Evolutionary conservation across 2,329 filamentous ascomycete genomes (phyloP).

Genomic region (Fusarium ambrosium): DNA sequence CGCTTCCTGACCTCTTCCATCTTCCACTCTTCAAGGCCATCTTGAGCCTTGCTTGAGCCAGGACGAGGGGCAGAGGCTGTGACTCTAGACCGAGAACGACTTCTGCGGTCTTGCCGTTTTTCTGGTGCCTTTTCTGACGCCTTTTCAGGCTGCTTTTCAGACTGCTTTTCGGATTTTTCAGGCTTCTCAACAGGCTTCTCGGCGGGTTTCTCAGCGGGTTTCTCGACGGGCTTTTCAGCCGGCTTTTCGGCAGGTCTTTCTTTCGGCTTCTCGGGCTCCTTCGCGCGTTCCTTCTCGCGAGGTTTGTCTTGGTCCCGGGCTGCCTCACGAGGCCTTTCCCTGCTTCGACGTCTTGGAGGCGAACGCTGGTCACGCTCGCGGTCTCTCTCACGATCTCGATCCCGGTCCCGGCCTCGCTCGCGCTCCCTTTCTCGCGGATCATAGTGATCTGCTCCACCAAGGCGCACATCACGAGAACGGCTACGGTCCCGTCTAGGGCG

Average conservation of each 20-base stretch:
- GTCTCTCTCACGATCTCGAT: conserved; percentile 42
- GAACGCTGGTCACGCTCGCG: conserved; percentile 48
- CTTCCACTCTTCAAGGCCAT: conserved; percentile 70
- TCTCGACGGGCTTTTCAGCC: neutral
- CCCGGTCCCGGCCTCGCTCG: conserved; percentile 39
- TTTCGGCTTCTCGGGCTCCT: conserved; percentile 34
- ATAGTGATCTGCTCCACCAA: conserved; percentile 49
- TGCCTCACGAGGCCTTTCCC: conserved; percentile 44
- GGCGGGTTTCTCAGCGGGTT: neutral
- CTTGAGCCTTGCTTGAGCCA: conserved; percentile 58
- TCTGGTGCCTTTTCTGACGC: conserved; percentile 36
- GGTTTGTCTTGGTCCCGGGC: conserved; percentile 40
- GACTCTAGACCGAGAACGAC: conserved; percentile 60
- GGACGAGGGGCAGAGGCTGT: conserved; percentile 54
- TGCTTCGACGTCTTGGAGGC: conserved; percentile 44
- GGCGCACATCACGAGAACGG: conserved; percentile 46
- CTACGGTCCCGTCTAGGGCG: conserved; percentile 49
- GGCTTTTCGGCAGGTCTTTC: conserved; percentile 28
- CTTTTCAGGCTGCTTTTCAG: conserved; percentile 24
- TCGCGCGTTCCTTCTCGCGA: conserved; percentile 40
- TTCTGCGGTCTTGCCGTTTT: conserved; percentile 53
- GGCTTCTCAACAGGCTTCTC: neutral
- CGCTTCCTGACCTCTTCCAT: conserved; percentile 72
- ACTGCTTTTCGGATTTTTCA: neutral
- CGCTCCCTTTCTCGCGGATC: conserved; percentile 52